Evolutionary conservation across 2,329 filamentous ascomycete species (phyloP).

Genomic region (Alternaria brassicae): DNA sequence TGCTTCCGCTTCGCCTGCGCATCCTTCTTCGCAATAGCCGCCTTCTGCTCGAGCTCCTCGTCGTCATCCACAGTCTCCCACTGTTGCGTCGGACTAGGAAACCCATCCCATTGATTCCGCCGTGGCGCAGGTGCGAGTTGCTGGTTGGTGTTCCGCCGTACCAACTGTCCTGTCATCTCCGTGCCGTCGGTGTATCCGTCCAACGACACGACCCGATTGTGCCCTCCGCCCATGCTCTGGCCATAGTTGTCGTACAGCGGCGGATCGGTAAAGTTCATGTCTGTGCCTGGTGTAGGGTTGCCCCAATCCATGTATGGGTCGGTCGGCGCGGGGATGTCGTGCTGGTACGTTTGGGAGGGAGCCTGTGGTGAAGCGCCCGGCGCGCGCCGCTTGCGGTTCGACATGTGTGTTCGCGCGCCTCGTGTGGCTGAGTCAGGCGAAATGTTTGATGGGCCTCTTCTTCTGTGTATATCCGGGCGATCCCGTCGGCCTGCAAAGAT

Average conservation of each 20-base stretch:
- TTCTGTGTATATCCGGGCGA: slow-evolving; percentile 14
- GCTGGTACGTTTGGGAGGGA: slow-evolving; percentile 60
- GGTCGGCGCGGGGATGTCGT: slow-evolving; percentile 50
- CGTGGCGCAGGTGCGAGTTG: slow-evolving; percentile 52
- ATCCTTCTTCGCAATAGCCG: slow-evolving; percentile 82
- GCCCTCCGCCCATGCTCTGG: slow-evolving; percentile 24
- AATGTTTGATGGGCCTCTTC: background rate
- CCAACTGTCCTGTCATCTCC: slow-evolving; percentile 52
- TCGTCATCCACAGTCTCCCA: slow-evolving; percentile 69
- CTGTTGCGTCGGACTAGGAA: slow-evolving; percentile 53
- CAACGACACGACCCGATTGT: slow-evolving; percentile 44
- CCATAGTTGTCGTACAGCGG: slow-evolving; percentile 45
- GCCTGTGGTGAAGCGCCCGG: slow-evolving; percentile 72
- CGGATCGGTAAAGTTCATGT: slow-evolving; percentile 48
- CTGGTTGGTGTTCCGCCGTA: slow-evolving; percentile 56
- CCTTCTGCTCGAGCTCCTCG: slow-evolving; percentile 79
- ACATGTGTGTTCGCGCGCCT: slow-evolving; percentile 30
- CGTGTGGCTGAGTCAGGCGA: background rate
- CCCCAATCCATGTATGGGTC: slow-evolving; percentile 50
- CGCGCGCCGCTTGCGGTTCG: slow-evolving; percentile 72
- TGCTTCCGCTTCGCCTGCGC: slow-evolving; percentile 90
- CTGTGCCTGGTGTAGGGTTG: slow-evolving; percentile 32
- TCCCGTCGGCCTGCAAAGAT: slow-evolving; percentile 1
- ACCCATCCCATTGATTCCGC: slow-evolving; percentile 51
- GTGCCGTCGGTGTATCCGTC: slow-evolving; percentile 37